Conservation (phyloP, 805 yeast species). For the Candida montana region DNA sequence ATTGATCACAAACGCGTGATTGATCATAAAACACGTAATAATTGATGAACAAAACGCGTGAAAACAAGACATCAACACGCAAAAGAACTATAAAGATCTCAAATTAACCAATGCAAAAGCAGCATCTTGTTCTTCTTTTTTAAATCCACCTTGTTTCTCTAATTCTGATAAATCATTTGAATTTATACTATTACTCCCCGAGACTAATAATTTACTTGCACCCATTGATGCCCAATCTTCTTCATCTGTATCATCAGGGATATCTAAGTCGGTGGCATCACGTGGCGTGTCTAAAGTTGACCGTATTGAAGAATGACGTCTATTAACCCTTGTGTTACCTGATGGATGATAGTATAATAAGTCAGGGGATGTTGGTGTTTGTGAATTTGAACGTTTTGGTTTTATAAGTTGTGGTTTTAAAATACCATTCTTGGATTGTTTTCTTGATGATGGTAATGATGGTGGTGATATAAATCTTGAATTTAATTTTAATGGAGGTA, state of each 20-base stretch:
- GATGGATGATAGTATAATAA: constrained; percentile 15
- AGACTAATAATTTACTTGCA: constrained; percentile 55
- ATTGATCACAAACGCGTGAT: too few relatives aligned
- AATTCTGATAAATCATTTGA: constrained; percentile 4
- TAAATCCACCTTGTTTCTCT: constrained; percentile 13
- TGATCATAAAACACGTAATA: too few relatives aligned
- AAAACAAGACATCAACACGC: too few relatives aligned
- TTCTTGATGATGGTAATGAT: constrained; percentile 12
- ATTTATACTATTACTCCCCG: constrained; percentile 11
- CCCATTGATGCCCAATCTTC: constrained; percentile 96
- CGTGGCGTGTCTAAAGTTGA: constrained; percentile 28
- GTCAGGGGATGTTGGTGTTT: constrained; percentile 31
- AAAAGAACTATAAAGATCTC: constrained; percentile 29
- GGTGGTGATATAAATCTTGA: constrained; percentile 22
- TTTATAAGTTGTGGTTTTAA: constrained; percentile 20
- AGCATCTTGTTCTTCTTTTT: constrained; percentile 45
- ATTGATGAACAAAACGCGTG: too few relatives aligned
- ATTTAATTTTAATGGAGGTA: constrained; percentile 22
- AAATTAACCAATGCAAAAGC: constrained; percentile 63
- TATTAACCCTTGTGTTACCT: constrained; percentile 12
- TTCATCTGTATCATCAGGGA: constrained; percentile 72
- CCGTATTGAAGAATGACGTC: constrained; percentile 33
- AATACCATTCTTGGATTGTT: constrained; percentile 20
- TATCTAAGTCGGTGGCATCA: constrained; percentile 24
- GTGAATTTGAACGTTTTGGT: constrained; percentile 30